Evolutionary conservation across 306 rosid species (phyloP), one percentile per base, ranked within the genome.

Genomic region (Benincasa hispida): DNA sequence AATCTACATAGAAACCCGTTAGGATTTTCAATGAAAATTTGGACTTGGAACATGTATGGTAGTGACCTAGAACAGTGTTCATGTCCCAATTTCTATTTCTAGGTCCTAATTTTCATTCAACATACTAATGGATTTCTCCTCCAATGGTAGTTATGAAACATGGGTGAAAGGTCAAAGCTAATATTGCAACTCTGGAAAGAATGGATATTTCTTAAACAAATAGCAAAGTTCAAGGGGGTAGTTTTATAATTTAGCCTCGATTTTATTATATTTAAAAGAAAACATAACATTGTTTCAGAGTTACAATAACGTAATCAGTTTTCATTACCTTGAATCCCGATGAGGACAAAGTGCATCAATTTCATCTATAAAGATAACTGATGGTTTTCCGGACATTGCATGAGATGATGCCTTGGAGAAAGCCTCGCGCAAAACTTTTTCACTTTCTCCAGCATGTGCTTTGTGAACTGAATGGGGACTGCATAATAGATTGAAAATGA

Each of bases 261-360:
- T 50, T 68, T 68, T 41, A 35, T 42, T 34, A 18, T 21, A 37
- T 30, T 19, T 39, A 35, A n/a, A 24, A 68, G 5, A 41, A 68
- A 67, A 6, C 39, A 70, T 25, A 25, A 45, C 58, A 17, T 70
- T 47, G 39, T 25, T 70, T 47, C 39, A 30, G 17, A 57, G 37
- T 9, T 39, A 61, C 28, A 60, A 10, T 48, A 54, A 32, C 58
- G 67, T 75, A 37, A 25, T 37, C 67, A 11, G 18, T 48, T 81
- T 68, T 55, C 59, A 82, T 57, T 87, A 90, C 99, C 86, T 90
- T 59, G 92, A 90, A 84, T 89, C 84, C 77, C 93, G 93, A 50
- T 88, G 96, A 76, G 96, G 90, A 81, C 99, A 94, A 30, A 94
- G 87, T 68, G 89, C 92, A 83, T 94, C 99, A 77, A 94, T 89